Base-by-base conservation (phyloP, 768 basidiomycete species). In the Mycena amicta region DNA sequence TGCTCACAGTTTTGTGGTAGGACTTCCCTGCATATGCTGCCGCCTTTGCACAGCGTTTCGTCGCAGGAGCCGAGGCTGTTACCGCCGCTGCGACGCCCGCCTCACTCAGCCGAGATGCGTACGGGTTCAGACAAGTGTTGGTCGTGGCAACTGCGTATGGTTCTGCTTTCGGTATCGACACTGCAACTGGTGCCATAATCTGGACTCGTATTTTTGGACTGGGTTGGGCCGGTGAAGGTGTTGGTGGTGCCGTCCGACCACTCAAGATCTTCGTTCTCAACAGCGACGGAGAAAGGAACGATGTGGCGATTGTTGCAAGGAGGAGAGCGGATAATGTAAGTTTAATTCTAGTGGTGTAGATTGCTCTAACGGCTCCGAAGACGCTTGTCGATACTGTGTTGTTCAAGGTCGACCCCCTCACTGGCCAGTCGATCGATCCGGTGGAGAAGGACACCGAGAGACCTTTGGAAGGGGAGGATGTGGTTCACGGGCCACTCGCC, bases 91-190 rank as follows among this genome's bases (percentile, higher is more conserved):
- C 16, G 60, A 68, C 20, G 15, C 15, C 13, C 29, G 77, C 74
- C 23, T 57, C 73, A 0, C 76, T 88, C 0, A 74, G 78, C 57
- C 84, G 92, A 4, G 93, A 95, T 66, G 72, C 86, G 0, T 96
- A 95, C 68, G 94, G 93, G 0, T 93, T 97, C 74, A 81, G 89
- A 33, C 92, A 97, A 68, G 71, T 97, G 27, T 82, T 95, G 45
- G 82, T 96, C 3, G 80, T 77, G 5, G 89, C 86, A 0, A 93
- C 90, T 3, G 63, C 76, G 1, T 77, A 81, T 27, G 93, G 93
- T 2, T 93, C 92, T 66, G 63, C 95, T 0, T 93, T 86, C 66
- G 95, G 87, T 0, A 72, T 98, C 41, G 93, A 97, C 65, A 89
- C 91, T 1, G 82, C 85, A 11, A 89, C 79, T 43, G 95, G 95